Evolutionary conservation across 768 basidiomycete species (phyloP).

Genomic region (Trametes coccinea): DNA sequence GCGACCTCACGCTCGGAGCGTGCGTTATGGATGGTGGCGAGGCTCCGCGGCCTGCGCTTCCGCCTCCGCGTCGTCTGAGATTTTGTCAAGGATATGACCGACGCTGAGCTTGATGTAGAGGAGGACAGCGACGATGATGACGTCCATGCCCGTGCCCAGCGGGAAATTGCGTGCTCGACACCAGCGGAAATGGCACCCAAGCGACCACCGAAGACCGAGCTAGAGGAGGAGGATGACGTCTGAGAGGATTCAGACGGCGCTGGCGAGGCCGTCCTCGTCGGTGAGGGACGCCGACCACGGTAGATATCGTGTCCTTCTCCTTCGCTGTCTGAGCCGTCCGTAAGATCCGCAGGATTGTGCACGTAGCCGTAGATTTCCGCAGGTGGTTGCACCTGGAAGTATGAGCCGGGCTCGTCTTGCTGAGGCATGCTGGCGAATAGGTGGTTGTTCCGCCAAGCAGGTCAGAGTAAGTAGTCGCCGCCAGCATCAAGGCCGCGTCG

Average conservation of each 20-base stretch:
- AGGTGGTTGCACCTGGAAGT: conserved; percentile 8
- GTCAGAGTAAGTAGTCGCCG: background rate
- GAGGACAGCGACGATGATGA: conserved; percentile 45
- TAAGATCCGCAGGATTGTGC: conserved; percentile 8
- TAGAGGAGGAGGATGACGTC: conserved; percentile 41
- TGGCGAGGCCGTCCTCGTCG: conserved; percentile 31
- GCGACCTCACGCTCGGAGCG: conserved; percentile 61
- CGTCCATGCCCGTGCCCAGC: conserved; percentile 63
- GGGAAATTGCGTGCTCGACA: conserved; percentile 68
- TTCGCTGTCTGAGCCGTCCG: conserved; percentile 15
- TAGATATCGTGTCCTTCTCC: conserved; percentile 56
- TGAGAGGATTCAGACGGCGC: conserved; percentile 31
- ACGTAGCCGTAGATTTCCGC: conserved; percentile 19
- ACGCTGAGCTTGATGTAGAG: conserved; percentile 42
- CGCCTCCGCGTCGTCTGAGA: conserved; percentile 38
- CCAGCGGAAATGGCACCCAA: conserved; percentile 48
- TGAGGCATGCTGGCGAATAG: conserved; percentile 6
- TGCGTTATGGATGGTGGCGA: conserved; percentile 50
- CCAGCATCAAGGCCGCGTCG: conserved; percentile 14
- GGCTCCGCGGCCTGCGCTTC: conserved; percentile 45
- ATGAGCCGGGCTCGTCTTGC: conserved; percentile 9
- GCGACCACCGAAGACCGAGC: conserved; percentile 35
- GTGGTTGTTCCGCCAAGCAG: background rate
- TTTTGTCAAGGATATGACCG: conserved; percentile 37
- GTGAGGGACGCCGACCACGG: conserved; percentile 49